Percentiles rank a stretch among this genome's conserved stretches.
phyloP scores from a whole-genome alignment of 2,329 filamentous ascomycete species.

The Aspergillus aculeatus region DNA sequence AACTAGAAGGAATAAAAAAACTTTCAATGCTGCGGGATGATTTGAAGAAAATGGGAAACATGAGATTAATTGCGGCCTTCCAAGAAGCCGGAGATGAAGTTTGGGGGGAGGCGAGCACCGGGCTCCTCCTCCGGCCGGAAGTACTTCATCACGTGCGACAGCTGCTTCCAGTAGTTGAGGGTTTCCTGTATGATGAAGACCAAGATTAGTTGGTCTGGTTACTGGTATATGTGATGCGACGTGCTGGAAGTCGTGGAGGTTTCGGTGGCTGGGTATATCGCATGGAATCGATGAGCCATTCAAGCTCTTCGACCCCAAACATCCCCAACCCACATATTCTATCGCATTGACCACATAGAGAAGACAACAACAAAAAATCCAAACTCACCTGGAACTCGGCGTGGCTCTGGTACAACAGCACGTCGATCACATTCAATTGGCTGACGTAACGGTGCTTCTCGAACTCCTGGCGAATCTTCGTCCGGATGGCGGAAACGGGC shows the following conservation, averaged over 20 bases:
- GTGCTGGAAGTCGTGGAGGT: not conserved
- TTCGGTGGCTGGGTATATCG: not conserved
- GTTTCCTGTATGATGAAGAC: conserved; percentile 66
- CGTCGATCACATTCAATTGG: conserved; percentile 83
- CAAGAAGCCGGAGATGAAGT: conserved; percentile 92
- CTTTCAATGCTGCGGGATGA: conserved; percentile 22
- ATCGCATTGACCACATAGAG: not conserved
- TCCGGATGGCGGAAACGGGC: conserved; percentile 82
- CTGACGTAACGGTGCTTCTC: conserved; percentile 92
- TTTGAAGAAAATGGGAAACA: conserved; percentile 17
- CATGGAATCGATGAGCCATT: not conserved
- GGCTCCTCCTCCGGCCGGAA: conserved; percentile 85
- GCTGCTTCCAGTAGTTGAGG: conserved; percentile 98
- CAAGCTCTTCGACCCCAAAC: not conserved
- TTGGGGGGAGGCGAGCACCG: conserved; percentile 73
- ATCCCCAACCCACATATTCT: not conserved
- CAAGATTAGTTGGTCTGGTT: conserved; percentile 4
- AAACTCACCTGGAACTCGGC: conserved; percentile 81
- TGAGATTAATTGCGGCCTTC: conserved; percentile 65
- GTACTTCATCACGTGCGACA: conserved; percentile 93
- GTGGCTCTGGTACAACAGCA: conserved; percentile 86
- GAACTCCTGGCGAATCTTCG: conserved; percentile 94
- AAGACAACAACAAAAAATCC: no score
- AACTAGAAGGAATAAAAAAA: conserved; percentile 2
- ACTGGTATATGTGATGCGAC: not conserved